These are phyloP conservation scores for Parachaetomium inaequale DNA, from an alignment of 495 filamentous ascomycete species.

Conservation along the genomic window DNA sequence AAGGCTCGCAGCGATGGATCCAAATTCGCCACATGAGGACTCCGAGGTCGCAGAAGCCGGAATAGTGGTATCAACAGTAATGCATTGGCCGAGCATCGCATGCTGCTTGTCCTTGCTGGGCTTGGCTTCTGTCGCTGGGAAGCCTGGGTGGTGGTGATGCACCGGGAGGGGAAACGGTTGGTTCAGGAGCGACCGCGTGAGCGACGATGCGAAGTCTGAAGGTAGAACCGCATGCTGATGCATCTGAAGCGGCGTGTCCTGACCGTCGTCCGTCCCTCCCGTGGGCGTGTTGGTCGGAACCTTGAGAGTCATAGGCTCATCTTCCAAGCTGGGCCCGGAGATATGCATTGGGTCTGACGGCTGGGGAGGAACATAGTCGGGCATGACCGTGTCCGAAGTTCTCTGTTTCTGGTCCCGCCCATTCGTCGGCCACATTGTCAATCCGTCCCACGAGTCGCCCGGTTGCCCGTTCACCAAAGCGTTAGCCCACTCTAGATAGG, in stretches of 20 bases:
- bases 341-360: constrained; percentile 30
- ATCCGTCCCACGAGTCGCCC: constrained; percentile 19
- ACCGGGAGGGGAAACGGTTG: constrained; percentile 41
- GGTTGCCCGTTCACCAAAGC: constrained; percentile 27
- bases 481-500: constrained; percentile 39
- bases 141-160: constrained; percentile 25
- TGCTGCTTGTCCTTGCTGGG: constrained; percentile 41
- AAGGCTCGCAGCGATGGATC: background rate
- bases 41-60: background rate
- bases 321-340: constrained; percentile 32
- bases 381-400: constrained; percentile 40
- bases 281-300: constrained; percentile 43
- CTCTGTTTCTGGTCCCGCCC: constrained; percentile 27
- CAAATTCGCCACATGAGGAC: constrained; percentile 7
- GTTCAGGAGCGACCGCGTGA: constrained; percentile 44
- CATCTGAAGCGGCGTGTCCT: constrained; percentile 4
- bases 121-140: constrained; percentile 35
- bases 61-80: background rate
- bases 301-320: constrained; percentile 33
- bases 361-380: constrained; percentile 34
- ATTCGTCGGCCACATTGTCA: constrained; percentile 17
- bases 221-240: constrained; percentile 22
- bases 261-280: constrained; percentile 18
- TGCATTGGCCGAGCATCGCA: constrained; percentile 13
- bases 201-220: constrained; percentile 36